Evolutionary conservation across 1,284 basidiomycete species (phyloP).

Genomic region (Irpex sp.): DNA sequence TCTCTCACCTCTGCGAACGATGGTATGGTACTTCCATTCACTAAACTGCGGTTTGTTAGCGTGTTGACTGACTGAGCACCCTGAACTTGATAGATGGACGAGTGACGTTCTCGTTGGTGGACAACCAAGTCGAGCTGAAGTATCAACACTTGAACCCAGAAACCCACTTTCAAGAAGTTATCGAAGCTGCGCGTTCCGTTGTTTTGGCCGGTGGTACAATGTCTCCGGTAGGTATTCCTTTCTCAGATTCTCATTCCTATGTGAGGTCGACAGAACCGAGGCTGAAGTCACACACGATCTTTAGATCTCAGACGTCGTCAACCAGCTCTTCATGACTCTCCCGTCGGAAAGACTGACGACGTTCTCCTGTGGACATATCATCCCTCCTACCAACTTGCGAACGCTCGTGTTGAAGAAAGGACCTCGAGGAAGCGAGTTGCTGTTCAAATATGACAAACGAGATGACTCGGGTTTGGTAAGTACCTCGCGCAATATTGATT

Average conservation of each 20-base stretch:
- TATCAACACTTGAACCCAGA: conserved; percentile 96
- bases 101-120: conserved; percentile 47
- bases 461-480: conserved; percentile 62
- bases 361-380: conserved; percentile 93
- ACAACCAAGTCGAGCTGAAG: conserved; percentile 66
- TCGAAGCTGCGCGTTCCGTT: conserved; percentile 78
- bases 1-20: conserved; percentile 80
- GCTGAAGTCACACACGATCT: background rate
- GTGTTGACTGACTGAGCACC: too few relatives aligned
- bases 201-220: conserved; percentile 95
- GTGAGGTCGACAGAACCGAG: too few relatives aligned
- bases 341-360: conserved; percentile 61
- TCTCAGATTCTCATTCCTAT: too few relatives aligned
- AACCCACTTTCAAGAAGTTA: conserved; percentile 80
- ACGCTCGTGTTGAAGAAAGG: conserved; percentile 78
- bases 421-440: conserved; percentile 72
- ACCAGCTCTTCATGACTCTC: conserved; percentile 78
- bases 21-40: conserved; percentile 48
- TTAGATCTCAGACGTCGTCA: conserved; percentile 87
- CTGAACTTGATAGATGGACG: conserved; percentile 46
- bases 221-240: conserved; percentile 55
- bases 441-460: conserved; percentile 82
- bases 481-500: too few relatives aligned
- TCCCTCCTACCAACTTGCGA: conserved; percentile 78
- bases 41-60: conserved; percentile 7